These are phyloP conservation scores for Bipolaris oryzae DNA, from an alignment of 2,329 filamentous ascomycete genomes.

Conservation along the genomic window DNA sequence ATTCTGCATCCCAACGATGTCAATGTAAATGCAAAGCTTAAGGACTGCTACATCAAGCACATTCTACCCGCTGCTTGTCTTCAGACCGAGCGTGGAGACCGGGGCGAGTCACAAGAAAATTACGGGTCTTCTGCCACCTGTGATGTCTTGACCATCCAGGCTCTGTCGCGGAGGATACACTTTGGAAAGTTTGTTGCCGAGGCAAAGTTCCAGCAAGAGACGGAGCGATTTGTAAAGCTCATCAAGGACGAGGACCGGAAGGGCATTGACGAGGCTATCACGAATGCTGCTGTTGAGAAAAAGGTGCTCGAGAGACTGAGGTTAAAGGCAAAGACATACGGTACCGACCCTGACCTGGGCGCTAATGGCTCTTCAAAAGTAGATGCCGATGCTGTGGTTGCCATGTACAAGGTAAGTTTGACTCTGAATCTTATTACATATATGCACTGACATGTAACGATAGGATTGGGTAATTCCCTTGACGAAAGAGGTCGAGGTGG, in stretches of 20 bases:
- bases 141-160: constrained; percentile 89
- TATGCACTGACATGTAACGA: not conserved
- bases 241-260: constrained; percentile 81
- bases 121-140: constrained; percentile 92
- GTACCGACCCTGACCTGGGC: constrained; percentile 77
- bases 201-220: constrained; percentile 86
- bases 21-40: constrained; percentile 87
- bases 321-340: constrained; percentile 91
- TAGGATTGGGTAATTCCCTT: constrained; percentile 88
- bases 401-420: constrained; percentile 46
- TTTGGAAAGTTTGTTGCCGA: constrained; percentile 99
- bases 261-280: constrained; percentile 89
- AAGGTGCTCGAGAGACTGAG: constrained; percentile 86
- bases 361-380: constrained; percentile 75
- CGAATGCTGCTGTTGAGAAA: constrained; percentile 84
- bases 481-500: constrained; percentile 98
- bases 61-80: constrained; percentile 85
- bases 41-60: constrained; percentile 78
- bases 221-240: constrained; percentile 77
- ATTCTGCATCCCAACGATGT: constrained; percentile 89
- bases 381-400: constrained; percentile 74
- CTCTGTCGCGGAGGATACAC: constrained; percentile 87
- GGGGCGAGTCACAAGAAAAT: constrained; percentile 88
- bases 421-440: not conserved
- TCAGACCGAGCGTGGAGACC: constrained; percentile 76